Base-by-base conservation (phyloP, 2,329 filamentous ascomycete species). In the Alternaria burnsii region DNA sequence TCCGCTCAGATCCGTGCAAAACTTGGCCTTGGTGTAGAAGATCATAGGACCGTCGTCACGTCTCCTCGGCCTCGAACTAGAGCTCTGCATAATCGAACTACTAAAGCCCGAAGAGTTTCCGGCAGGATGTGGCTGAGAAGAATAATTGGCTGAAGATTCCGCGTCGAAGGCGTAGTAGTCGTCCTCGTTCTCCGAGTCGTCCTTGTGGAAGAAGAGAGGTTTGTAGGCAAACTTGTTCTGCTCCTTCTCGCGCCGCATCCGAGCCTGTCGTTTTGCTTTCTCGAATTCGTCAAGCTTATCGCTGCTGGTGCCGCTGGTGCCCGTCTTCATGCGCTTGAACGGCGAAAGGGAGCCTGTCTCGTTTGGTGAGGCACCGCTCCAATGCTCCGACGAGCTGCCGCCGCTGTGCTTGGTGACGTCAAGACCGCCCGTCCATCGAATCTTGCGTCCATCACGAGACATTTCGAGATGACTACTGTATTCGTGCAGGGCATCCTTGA, bases 21-120 rank as follows among this genome's bases (percentile, higher is more conserved):
- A 97, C 0, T 87, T 87, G 1, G 90, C 90, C 26, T 90, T 91
- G 61, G 86, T 92, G 75, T 94, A 96, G 72, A 94, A 96, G 18
- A 94, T 93, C 66, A 96, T 90, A 1, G 91, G 88, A 9, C 92
- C 92, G 59, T 91, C 88, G 12, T 88, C 84, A 0, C 82, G 84
- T 26, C 85, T 85, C n/a, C 52, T 40, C 74, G 85, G 87, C 65
- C 80, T 84, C 1, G 76, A 73, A 1, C 64, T 79, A 34, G 82
- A 70, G 71, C 83, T 76, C 71, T 79, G 58, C 78, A 84, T 47
- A 73, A 82, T 65, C 73, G 86, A 65, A 81, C 86, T 70, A 5
- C 76, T 77, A 67, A 83, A 76, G 0, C 76, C 78, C 1, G 81
- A 82, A 1, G 80, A 82, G 44, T 79, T 78, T 4, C 70, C 76